These are phyloP conservation scores for Xanthoconium separans DNA, from an alignment of 1,284 basidiomycete species.

Conservation along the genomic window DNA sequence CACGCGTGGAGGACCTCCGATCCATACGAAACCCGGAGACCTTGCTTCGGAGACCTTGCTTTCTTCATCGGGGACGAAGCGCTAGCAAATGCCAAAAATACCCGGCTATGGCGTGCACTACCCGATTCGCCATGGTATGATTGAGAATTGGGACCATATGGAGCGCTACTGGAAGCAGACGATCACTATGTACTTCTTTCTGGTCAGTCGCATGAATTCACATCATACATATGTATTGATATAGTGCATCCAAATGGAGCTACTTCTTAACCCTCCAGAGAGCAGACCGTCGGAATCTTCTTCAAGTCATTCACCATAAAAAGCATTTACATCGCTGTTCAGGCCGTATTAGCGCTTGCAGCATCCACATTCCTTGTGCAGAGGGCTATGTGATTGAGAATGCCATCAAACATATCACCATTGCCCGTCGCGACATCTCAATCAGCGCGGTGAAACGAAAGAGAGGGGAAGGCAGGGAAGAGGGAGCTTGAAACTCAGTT, in stretches of 20 bases:
- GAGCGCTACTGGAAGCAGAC: constrained; percentile 99
- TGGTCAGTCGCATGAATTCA: constrained; percentile 59
- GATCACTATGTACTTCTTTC: constrained; percentile 93
- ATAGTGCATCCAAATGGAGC: constrained; percentile 75
- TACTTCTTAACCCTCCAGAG: constrained; percentile 95
- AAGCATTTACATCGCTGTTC: constrained; percentile 97
- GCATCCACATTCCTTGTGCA: constrained; percentile 94
- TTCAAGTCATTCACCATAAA: constrained; percentile 99
- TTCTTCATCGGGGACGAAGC: constrained; percentile 99
- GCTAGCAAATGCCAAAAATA: constrained; percentile 88
- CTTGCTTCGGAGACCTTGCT: constrained; percentile 96
- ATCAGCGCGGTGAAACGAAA: constrained; percentile 93
- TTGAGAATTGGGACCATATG: constrained; percentile 99
- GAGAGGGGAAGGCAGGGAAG: too few relatives aligned
- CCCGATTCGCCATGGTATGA: constrained; percentile 97
- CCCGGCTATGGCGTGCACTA: constrained; percentile 93
- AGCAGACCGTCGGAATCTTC: constrained; percentile 99
- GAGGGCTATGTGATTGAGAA: constrained; percentile 99
- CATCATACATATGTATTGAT: constrained; percentile 4
- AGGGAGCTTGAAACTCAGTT: constrained; percentile 87
- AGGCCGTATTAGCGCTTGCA: constrained; percentile 98
- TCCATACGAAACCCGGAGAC: constrained; percentile 86
- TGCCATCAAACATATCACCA: constrained; percentile 99
- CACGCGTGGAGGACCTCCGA: constrained; percentile 63
- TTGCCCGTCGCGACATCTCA: constrained; percentile 98